A percentile compares a stretch with the other conserved stretches of the same genome.
Conservation (phyloP, 768 basidiomycete genomes). For the Lentinula guzmanii region DNA sequence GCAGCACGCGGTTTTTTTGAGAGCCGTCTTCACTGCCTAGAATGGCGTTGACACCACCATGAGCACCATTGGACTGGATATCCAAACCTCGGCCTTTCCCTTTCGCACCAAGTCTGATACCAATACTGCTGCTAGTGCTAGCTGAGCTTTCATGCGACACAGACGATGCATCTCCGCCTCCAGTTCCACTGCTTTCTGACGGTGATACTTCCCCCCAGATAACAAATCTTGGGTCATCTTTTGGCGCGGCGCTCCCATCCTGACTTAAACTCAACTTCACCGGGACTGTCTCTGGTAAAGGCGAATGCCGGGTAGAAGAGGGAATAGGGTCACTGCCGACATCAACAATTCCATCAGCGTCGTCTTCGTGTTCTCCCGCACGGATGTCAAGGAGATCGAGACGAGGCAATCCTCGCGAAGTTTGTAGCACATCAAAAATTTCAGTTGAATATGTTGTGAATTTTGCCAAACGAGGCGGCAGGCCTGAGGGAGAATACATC, state of each 20-base stretch:
- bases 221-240: conserved; percentile 87
- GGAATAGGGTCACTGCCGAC: not conserved
- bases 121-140: conserved; percentile 24
- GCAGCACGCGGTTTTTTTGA: conserved; percentile 43
- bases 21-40: conserved; percentile 15
- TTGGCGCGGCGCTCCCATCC: conserved; percentile 65
- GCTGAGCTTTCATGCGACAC: conserved; percentile 34
- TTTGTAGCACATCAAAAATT: conserved; percentile 78
- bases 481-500: conserved; percentile 30
- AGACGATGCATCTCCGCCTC: conserved; percentile 32
- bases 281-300: conserved; percentile 46
- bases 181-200: not conserved
- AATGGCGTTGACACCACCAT: not conserved
- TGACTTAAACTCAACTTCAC: conserved; percentile 65
- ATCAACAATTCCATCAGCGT: conserved; percentile 5
- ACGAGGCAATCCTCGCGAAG: conserved; percentile 69
- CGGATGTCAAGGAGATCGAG: conserved; percentile 52
- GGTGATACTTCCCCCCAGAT: conserved; percentile 68
- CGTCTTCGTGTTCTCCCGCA: conserved; percentile 14
- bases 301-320: not conserved
- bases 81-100: conserved; percentile 27
- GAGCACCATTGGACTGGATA: conserved; percentile 7
- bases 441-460: conserved; percentile 51
- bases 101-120: not conserved
- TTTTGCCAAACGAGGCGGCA: conserved; percentile 41